Conservation (phyloP, 1,284 basidiomycete species). For the Heterobasidion occidentale region DNA sequence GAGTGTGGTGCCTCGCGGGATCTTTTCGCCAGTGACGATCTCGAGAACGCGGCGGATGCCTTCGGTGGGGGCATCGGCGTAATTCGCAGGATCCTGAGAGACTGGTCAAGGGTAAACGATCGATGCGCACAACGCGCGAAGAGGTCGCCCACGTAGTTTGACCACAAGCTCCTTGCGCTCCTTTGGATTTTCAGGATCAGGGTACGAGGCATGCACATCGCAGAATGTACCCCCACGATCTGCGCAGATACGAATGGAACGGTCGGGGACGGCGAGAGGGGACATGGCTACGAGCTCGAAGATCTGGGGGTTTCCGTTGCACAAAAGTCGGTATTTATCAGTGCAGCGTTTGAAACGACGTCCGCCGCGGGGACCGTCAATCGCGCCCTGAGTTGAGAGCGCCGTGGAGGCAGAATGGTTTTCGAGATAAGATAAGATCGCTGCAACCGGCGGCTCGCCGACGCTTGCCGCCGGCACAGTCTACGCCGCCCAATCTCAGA, state of each 20-base stretch:
- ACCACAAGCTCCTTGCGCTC: conserved; percentile 71
- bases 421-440: too few relatives aligned
- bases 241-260: conserved; percentile 48
- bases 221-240: conserved; percentile 75
- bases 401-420: too few relatives aligned
- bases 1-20: conserved; percentile 60
- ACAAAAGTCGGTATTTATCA: neutral
- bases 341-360: too few relatives aligned
- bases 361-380: too few relatives aligned
- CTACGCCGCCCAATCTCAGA: too few relatives aligned
- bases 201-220: conserved; percentile 79
- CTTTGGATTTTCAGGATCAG: conserved; percentile 51
- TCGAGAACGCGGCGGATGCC: conserved; percentile 91
- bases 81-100: conserved; percentile 82
- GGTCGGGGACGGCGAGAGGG: conserved; percentile 40
- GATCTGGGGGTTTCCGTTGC: neutral
- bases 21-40: conserved; percentile 57
- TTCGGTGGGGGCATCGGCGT: conserved; percentile 90
- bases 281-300: neutral
- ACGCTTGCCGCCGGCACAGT: too few relatives aligned
- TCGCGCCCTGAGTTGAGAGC: too few relatives aligned
- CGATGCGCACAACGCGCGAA: neutral
- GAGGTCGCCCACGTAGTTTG: conserved; percentile 57
- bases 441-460: too few relatives aligned
- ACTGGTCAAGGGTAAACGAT: conserved; percentile 33